These are phyloP conservation scores for Globisporangium acanthophoron DNA, from an alignment of 352 stramenopile genomes.

Conservation along the genomic window DNA sequence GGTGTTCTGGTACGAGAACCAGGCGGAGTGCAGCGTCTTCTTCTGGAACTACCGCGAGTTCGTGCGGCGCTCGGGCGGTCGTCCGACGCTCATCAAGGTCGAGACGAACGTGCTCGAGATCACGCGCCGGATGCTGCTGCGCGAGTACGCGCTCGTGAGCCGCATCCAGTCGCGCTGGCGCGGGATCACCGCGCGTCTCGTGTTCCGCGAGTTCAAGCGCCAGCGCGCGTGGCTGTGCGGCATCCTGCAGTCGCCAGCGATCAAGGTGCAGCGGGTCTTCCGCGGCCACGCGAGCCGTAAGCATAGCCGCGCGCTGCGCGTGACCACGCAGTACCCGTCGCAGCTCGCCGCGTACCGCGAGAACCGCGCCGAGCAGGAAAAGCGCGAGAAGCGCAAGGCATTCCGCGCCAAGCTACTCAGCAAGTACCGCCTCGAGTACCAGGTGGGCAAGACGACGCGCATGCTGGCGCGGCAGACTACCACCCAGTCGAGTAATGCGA, in stretches of 20 bases:
- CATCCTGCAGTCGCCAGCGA: slow-evolving; percentile 55
- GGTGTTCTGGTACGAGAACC: slow-evolving; percentile 80
- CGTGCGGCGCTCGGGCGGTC: slow-evolving; percentile 50
- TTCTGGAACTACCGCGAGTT: slow-evolving; percentile 80
- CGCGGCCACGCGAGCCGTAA: slow-evolving; percentile 34
- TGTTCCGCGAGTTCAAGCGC: slow-evolving; percentile 61
- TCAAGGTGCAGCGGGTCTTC: slow-evolving; percentile 70
- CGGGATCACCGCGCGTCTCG: slow-evolving; percentile 49
- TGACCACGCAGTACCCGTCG: slow-evolving; percentile 35
- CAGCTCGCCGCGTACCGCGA: slow-evolving; percentile 34
- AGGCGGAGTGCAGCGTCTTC: slow-evolving; percentile 48
- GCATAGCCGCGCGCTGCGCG: slow-evolving; percentile 28
- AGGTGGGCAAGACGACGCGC: slow-evolving; percentile 37
- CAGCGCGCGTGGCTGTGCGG: slow-evolving; percentile 56
- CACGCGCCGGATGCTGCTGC: slow-evolving; percentile 46
- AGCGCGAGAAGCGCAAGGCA: slow-evolving; percentile 19
- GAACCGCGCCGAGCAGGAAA: slow-evolving; percentile 17
- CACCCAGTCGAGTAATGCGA: not conserved
- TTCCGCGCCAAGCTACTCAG: slow-evolving; percentile 45
- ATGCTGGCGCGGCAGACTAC: slow-evolving; percentile 32
- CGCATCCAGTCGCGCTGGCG: slow-evolving; percentile 66
- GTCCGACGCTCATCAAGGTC: slow-evolving; percentile 59
- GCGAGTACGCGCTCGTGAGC: slow-evolving; percentile 60
- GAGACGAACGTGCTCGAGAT: slow-evolving; percentile 76
- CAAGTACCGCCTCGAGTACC: slow-evolving; percentile 54